Evolutionary conservation across 768 basidiomycete genomes (phyloP).

Genomic region (Auricularia cornea): DNA sequence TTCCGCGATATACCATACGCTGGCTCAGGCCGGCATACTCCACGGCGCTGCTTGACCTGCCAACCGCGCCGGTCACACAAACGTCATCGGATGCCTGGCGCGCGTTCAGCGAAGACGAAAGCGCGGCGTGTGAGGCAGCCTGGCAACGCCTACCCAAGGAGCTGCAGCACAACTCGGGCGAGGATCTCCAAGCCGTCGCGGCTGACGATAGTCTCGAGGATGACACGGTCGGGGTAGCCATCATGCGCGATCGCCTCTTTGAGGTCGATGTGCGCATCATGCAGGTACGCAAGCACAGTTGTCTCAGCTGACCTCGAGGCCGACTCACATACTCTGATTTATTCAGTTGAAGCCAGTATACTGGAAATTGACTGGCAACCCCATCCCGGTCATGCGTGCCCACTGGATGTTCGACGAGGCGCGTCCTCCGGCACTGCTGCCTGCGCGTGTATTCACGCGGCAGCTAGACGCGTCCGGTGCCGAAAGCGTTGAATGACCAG

Average conservation of each 20-base stretch:
- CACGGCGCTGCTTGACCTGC: conserved; percentile 11
- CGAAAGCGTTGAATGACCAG: conserved; percentile 27
- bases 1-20: conserved; percentile 2
- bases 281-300: conserved; percentile 10
- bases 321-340: neutral
- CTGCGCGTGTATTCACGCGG: neutral
- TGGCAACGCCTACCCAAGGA: conserved; percentile 15
- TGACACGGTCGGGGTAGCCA: conserved; percentile 14
- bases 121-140: conserved; percentile 17
- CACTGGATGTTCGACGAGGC: conserved; percentile 33
- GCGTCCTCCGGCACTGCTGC: neutral
- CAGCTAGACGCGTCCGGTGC: conserved; percentile 25
- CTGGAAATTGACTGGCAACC: conserved; percentile 29
- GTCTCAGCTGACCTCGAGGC: neutral
- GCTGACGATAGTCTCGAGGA: conserved; percentile 13
- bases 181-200: neutral
- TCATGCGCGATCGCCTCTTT: conserved; percentile 17
- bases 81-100: conserved; percentile 12
- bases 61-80: conserved; percentile 12
- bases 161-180: conserved; percentile 1
- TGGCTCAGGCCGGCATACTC: conserved; percentile 10
- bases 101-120: conserved; percentile 17
- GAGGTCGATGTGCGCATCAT: conserved; percentile 21
- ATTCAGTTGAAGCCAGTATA: conserved; percentile 28
- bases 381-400: conserved; percentile 28